Base-by-base conservation (phyloP, 2,329 filamentous ascomycete genomes). In the Colletotrichum cordylinicola region DNA sequence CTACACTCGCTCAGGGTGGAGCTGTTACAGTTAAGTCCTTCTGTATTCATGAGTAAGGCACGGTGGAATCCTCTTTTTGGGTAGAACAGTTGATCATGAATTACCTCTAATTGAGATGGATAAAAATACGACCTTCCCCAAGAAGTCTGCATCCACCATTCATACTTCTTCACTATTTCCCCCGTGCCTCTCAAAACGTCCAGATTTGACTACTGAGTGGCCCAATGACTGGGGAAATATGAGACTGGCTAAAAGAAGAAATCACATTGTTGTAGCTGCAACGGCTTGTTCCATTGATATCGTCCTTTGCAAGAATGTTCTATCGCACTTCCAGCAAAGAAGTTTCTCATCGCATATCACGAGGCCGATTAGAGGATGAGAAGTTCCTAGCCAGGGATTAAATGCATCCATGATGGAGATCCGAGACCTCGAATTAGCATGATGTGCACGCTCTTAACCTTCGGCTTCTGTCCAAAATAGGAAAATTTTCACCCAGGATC, bases 361-460 rank as follows among this genome's bases (percentile, higher is more conserved):
- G n/a, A n/a, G n/a, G n/a, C n/a, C n/a, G n/a, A n/a, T n/a, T n/a
- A n/a, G n/a, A n/a, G n/a, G n/a, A n/a, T n/a, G n/a, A n/a, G n/a
- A n/a, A n/a, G n/a, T n/a, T n/a, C n/a, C n/a, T n/a, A n/a, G n/a
- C n/a, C n/a, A n/a, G n/a, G n/a, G n/a, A n/a, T n/a, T n/a, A n/a
- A n/a, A n/a, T n/a, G n/a, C n/a, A n/a, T n/a, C n/a, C n/a, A n/a
- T n/a, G n/a, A n/a, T n/a, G n/a, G n/a, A n/a, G n/a, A n/a, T n/a
- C n/a, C n/a, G n/a, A 21, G 43, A 48, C 10, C 5, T 48, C 6
- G 43, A 21, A 48, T 48, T 6, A 21, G 2, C n/a, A 21, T 13
- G 43, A n/a, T 1, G 10, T 21, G 43, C 43, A 12, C 2, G n/a
- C n/a, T 1, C 7, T n/a, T 4, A 0, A n/a, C 0, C n/a, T 48